Percentiles rank a stretch among this genome's conserved stretches.
Conservation (phyloP, 805 yeast genomes). For the Saccharomyces kudriavzevii region DNA sequence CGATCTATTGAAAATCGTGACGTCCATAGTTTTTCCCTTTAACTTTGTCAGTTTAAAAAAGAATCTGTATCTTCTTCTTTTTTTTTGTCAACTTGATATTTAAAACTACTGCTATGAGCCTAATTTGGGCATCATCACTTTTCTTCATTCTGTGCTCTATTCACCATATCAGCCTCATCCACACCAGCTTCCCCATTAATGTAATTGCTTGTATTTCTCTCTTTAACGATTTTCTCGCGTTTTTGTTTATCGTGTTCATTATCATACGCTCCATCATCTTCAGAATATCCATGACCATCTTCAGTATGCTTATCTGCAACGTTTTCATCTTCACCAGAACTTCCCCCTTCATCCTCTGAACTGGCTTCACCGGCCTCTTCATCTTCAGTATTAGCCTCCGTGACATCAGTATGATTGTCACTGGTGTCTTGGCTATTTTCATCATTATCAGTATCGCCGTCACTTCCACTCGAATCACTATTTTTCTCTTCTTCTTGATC, state of each 20-base stretch:
- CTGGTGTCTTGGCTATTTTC: too few relatives aligned
- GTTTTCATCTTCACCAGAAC: background rate
- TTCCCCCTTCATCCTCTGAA: background rate
- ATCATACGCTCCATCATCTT: background rate
- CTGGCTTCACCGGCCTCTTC: background rate
- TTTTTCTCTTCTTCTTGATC: background rate
- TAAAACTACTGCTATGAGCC: too few relatives aligned
- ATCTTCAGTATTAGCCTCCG: background rate
- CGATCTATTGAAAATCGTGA: background rate
- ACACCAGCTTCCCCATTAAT: background rate
- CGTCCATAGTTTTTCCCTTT: background rate
- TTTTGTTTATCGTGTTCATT: background rate
- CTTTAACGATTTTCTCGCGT: background rate
- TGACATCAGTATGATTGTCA: background rate
- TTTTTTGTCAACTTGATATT: background rate
- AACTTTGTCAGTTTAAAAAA: background rate
- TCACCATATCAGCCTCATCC: background rate
- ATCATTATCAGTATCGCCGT: background rate
- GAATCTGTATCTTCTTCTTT: background rate
- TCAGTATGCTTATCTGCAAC: background rate
- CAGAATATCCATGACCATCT: background rate
- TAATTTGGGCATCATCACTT: background rate
- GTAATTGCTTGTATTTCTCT: background rate
- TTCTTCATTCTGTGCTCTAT: background rate
- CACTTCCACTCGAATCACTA: slow-evolving; percentile 1